phyloP scores from a whole-genome alignment of 768 basidiomycete genomes.

The Tricholomella constricta region DNA sequence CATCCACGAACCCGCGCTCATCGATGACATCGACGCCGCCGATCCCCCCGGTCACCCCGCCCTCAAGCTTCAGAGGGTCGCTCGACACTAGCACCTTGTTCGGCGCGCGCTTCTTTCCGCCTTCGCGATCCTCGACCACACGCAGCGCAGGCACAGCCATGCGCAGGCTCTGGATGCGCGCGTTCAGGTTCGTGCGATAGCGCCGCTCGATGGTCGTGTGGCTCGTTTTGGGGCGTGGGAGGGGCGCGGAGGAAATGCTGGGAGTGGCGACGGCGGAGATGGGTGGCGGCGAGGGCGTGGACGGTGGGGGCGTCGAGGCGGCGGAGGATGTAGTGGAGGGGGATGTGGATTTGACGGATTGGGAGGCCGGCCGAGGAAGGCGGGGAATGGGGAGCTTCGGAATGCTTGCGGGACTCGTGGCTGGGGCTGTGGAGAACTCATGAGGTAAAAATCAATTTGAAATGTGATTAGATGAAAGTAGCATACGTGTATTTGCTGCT shows the following conservation, averaged over 20 bases:
- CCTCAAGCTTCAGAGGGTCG: constrained; percentile 34
- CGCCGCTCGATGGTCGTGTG: constrained; percentile 89
- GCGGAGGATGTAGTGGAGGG: constrained; percentile 35
- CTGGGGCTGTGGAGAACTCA: constrained; percentile 7
- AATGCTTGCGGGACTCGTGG: constrained; percentile 18
- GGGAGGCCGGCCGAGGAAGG: constrained; percentile 29
- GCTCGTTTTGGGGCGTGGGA: constrained; percentile 67
- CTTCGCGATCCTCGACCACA: constrained; percentile 65
- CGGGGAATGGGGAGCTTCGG: constrained; percentile 43
- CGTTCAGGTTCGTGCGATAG: constrained; percentile 87
- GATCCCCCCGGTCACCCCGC: constrained; percentile 28
- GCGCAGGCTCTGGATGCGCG: constrained; percentile 79
- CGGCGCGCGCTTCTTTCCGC: constrained; percentile 50
- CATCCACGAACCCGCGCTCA: constrained; percentile 84
- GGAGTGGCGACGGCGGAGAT: constrained; percentile 16
- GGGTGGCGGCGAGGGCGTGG: constrained; percentile 33
- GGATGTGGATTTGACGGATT: constrained; percentile 23
- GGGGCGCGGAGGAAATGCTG: constrained; percentile 5
- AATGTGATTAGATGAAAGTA: neutral
- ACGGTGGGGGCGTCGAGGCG: constrained; percentile 43
- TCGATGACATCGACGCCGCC: constrained; percentile 64
- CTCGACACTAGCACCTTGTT: constrained; percentile 35
- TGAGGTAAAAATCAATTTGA: constrained; percentile 2
- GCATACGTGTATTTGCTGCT: constrained; percentile 23
- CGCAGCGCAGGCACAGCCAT: constrained; percentile 84